Evolutionary conservation across 1,284 basidiomycete species (phyloP).

Genomic region (Puccinia polysora): DNA sequence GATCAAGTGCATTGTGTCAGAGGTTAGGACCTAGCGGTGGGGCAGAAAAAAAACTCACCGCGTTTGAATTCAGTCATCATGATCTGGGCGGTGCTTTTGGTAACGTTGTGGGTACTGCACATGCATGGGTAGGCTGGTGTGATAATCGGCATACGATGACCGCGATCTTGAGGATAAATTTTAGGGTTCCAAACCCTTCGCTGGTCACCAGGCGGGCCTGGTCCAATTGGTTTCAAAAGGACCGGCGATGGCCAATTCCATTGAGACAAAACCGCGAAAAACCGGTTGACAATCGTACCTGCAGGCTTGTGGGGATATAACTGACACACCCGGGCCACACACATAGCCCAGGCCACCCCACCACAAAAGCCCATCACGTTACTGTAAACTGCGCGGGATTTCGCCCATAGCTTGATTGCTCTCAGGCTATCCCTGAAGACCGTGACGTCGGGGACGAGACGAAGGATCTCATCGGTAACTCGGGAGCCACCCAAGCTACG

Average conservation of each 20-base stretch:
- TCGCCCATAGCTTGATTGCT: constrained; percentile 97
- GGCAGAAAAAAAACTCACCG: constrained; percentile 58
- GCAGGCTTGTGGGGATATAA: constrained; percentile 92
- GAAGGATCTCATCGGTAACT: constrained; percentile 92
- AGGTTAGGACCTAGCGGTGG: neutral
- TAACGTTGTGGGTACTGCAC: constrained; percentile 98
- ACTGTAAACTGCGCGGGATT: constrained; percentile 91
- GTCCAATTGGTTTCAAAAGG: constrained; percentile 89
- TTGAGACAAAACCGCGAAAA: constrained; percentile 94
- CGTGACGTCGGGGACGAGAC: constrained; percentile 86
- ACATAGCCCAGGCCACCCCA: constrained; percentile 97
- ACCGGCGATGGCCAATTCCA: constrained; percentile 99
- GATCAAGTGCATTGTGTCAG: neutral
- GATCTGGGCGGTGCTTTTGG: constrained; percentile 88
- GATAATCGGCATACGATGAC: constrained; percentile 99
- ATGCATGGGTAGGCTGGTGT: constrained; percentile 99
- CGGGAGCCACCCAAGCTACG: constrained; percentile 91
- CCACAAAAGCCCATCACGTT: constrained; percentile 98
- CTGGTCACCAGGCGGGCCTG: constrained; percentile 77
- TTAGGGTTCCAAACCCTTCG: constrained; percentile 95
- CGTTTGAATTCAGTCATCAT: constrained; percentile 94
- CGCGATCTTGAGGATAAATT: constrained; percentile 83
- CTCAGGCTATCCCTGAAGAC: constrained; percentile 91
- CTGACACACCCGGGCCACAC: constrained; percentile 97
- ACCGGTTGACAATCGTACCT: constrained; percentile 90